These are phyloP conservation scores for Aspergillus luchuensis DNA, from an alignment of 2,329 filamentous ascomycete species.

Conservation along the genomic window DNA sequence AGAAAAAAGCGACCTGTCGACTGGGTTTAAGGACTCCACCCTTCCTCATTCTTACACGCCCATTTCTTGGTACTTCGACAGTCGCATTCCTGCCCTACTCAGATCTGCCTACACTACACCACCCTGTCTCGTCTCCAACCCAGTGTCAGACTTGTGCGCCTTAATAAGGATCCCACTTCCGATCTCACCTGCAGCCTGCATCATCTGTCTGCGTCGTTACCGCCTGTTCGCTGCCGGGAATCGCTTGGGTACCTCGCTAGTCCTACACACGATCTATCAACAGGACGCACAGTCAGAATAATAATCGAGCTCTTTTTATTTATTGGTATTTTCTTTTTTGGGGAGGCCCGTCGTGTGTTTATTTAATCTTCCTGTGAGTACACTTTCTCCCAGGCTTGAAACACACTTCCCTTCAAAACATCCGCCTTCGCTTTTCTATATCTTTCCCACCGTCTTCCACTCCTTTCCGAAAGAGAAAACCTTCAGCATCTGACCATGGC, in stretches of 20 bases:
- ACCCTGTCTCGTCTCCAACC: conserved; percentile 18
- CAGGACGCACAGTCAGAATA: conserved; percentile 20
- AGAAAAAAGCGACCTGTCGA: conserved; percentile 23
- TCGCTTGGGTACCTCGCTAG: conserved; percentile 23
- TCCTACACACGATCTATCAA: conserved; percentile 20
- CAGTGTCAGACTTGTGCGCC: conserved; percentile 27
- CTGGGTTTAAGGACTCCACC: conserved; percentile 19
- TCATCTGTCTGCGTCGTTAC: conserved; percentile 23
- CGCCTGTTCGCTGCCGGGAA: conserved; percentile 30
- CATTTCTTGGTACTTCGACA: conserved; percentile 22
- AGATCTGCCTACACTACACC: conserved; percentile 25
- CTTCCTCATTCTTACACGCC: conserved; percentile 23
- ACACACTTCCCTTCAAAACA: conserved; percentile 3
- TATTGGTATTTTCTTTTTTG: conserved; percentile 12
- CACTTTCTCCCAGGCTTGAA: conserved; percentile 6
- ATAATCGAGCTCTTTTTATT: conserved; percentile 17
- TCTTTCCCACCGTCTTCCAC: conserved; percentile 1
- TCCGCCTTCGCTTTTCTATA: not conserved
- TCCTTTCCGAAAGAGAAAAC: not conserved
- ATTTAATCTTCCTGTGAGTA: conserved; percentile 24
- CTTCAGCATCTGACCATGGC: conserved; percentile 34
- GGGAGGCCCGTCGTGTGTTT: conserved; percentile 7
- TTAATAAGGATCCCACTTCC: conserved; percentile 40
- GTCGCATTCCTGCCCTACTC: conserved; percentile 33
- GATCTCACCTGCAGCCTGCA: conserved; percentile 39